These are phyloP conservation scores for Cenococcum geophilum DNA, from an alignment of 495 filamentous ascomycete species.

Conservation along the genomic window DNA sequence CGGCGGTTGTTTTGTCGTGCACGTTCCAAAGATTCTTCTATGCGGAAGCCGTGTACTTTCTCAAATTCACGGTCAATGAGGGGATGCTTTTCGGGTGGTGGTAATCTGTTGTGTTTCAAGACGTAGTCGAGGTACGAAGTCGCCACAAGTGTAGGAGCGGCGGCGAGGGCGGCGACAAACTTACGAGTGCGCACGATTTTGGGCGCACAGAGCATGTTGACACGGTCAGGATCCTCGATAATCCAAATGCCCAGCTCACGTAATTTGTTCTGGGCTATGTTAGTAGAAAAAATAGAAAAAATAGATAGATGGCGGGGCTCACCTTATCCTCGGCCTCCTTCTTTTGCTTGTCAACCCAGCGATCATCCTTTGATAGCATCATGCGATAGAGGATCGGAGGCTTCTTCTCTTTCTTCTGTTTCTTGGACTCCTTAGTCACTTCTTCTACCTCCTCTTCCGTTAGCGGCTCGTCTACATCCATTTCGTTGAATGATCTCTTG, in stretches of 20 bases:
- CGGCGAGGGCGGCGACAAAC: constrained; percentile 80
- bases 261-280: constrained; percentile 59
- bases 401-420: constrained; percentile 32
- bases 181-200: constrained; percentile 82
- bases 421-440: constrained; percentile 53
- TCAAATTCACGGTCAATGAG: constrained; percentile 68
- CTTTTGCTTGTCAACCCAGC: constrained; percentile 61
- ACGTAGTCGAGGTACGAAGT: constrained; percentile 74
- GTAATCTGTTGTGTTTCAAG: constrained; percentile 54
- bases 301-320: background rate
- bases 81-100: constrained; percentile 54
- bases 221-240: constrained; percentile 63
- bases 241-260: constrained; percentile 78
- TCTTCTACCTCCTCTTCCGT: constrained; percentile 35
- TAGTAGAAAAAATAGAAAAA: background rate
- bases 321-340: constrained; percentile 63
- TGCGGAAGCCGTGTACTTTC: constrained; percentile 57
- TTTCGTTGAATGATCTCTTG: constrained; percentile 53
- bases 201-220: constrained; percentile 83
- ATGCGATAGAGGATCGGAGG: constrained; percentile 62
- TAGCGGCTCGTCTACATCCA: constrained; percentile 51
- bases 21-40: constrained; percentile 56
- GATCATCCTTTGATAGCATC: constrained; percentile 70
- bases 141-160: constrained; percentile 64
- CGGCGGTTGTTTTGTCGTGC: constrained; percentile 69